Evolutionary conservation across 768 basidiomycete species (phyloP), one percentile per base, ranked within the genome.

Genomic region (Calvatia gigantea): DNA sequence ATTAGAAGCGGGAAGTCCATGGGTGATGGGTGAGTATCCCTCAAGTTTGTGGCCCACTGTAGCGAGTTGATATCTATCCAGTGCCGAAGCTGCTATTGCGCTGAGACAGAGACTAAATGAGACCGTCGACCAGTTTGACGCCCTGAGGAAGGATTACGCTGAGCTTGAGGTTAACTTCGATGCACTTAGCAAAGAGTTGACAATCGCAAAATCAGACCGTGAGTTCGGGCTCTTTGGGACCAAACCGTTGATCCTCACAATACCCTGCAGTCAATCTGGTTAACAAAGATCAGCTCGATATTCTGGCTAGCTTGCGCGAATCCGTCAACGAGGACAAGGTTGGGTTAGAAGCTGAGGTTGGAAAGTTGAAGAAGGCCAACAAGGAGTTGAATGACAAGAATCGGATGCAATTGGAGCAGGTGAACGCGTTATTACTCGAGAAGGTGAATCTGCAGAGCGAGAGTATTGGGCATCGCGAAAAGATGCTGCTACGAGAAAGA

Each of bases 231-330:
- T 45, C 19, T 50, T 54, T 41, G 15, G 27, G n/a, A 1, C 35
- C 38, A 11, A 12, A 4, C 27, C 8, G n/a, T 23, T 32, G 33
- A 55, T 59, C 6, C 45, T 62, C 58, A 42, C 27, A 17, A 25
- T 35, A 61, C 12, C 43, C 33, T 31, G 11, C 63, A 96, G 94
- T 98, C 64, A 89, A 83, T 42, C 79, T 98, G 41, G 88, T 98
- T 42, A 90, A 94, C 75, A 93, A 91, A 67, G 94, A 97, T 66
- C 93, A 98, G 67, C 75, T 94, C 19, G 94, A 95, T 50, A 93
- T 95, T 56, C 84, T 98, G 29, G 80, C 86, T 2, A 85, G 85
- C 5, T 73, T 97, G 25, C 86, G 95, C 38, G 91, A 93, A 56
- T 93, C 90, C 1, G 90, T 96, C 39, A 88, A 87, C 65, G 87